Evolutionary conservation across 805 yeast species (phyloP), one percentile per base, ranked within the genome.

Genomic region (Kazachstania martiniae): DNA sequence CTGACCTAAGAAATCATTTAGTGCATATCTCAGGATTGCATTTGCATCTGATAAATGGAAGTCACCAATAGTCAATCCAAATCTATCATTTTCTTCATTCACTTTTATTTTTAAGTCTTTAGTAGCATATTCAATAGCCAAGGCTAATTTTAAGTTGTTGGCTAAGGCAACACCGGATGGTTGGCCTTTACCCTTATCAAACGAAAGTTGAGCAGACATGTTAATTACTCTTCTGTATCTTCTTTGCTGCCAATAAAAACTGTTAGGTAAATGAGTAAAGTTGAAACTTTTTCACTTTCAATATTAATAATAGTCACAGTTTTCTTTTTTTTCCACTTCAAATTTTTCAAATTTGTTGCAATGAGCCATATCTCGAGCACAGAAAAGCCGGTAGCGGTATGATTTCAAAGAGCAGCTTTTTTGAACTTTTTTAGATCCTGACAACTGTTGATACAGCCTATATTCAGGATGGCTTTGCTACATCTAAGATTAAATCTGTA

Each of bases 1-100:
- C 18, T 57, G 47, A 8, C 32, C 44, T 5, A 55, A 35, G 39
- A 73, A 76, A 40, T 73, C 75, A 15, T 61, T 53, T 24, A 72
- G 61, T 39, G 76, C 58, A 46, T 73, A 80, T 52, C 75, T 74
- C 39, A 79, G 76, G 32, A 79, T 74, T 14, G 91, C 75, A 49
- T 79, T 77, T 14, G 83, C 64, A 53, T 79, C 84, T 36, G 64
- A 57, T 39, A 80, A 62, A 43, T 67, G 70, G 21, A 58, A 51
- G 4, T 53, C 58, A n/a, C 49, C 43, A 4, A 39, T 37, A 25
- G 49, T 23, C 27, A 59, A 42, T 32, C 47, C 51, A 24, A 54
- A 40, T 25, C 50, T 49, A 31, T 42, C 46, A 8, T 50, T 21
- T 3, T 40, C 43, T 17, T 42, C 44, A 34, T 43, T 31, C 9